These are phyloP conservation scores for Endoconidiophora polonica DNA, from an alignment of 2,329 filamentous ascomycete species.

Conservation along the genomic window DNA sequence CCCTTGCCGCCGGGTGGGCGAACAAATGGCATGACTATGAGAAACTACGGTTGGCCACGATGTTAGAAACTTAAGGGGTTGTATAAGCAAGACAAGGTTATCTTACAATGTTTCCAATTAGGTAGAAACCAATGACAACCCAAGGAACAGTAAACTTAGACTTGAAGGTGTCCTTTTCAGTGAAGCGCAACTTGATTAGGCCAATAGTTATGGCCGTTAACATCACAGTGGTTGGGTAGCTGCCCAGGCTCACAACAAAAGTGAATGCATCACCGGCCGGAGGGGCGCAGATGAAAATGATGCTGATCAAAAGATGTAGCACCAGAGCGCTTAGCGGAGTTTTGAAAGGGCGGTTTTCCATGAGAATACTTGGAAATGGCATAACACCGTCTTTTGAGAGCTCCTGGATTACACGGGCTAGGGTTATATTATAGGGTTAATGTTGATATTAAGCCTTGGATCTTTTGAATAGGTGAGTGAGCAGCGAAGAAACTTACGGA, in stretches of 20 bases:
- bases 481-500: not conserved
- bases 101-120: conserved; percentile 28
- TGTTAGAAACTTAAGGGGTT: not conserved
- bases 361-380: conserved; percentile 49
- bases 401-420: conserved; percentile 45
- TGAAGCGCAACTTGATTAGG: conserved; percentile 35
- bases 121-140: conserved; percentile 30
- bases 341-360: conserved; percentile 50
- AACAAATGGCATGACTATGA: conserved; percentile 37
- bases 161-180: conserved; percentile 33
- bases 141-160: conserved; percentile 35
- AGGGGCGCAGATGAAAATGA: conserved; percentile 48
- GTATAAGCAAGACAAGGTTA: not conserved
- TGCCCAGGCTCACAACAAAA: conserved; percentile 43
- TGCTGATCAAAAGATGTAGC: conserved; percentile 48
- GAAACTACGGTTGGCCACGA: conserved; percentile 19
- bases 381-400: conserved; percentile 53
- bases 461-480: not conserved
- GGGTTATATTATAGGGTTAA: conserved; percentile 19
- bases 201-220: conserved; percentile 33
- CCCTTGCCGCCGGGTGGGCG: conserved; percentile 32
- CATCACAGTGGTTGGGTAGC: conserved; percentile 37
- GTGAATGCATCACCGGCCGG: conserved; percentile 53
- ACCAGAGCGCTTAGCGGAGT: conserved; percentile 35
- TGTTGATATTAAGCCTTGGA: not conserved